Evolutionary conservation across 163 green algal genomes (phyloP).

Genomic region (Chlorella variabilis): DNA sequence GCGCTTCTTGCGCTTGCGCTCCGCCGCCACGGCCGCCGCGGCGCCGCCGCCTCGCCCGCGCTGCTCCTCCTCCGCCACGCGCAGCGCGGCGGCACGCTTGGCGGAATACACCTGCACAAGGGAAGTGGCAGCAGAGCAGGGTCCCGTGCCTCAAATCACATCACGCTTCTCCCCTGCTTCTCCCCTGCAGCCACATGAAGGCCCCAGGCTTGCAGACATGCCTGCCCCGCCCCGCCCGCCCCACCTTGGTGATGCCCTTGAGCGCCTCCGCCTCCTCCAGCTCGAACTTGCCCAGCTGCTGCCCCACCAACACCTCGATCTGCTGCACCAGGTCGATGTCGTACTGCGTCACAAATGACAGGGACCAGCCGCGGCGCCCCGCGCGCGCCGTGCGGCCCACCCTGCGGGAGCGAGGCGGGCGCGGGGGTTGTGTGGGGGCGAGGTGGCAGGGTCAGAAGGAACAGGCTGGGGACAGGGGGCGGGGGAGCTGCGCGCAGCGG

Average conservation of each 20-base stretch:
- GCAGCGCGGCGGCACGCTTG: constrained; percentile 42
- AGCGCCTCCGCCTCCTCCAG: constrained; percentile 81
- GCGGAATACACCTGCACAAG: constrained; percentile 54
- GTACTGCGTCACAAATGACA: constrained; percentile 91
- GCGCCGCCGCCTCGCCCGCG: constrained; percentile 9
- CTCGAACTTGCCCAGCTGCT: constrained; percentile 70
- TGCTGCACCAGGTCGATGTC: constrained; percentile 85
- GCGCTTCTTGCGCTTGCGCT: constrained; percentile 20
- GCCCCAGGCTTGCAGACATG: too few species aligned
- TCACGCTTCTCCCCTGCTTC: too few species aligned
- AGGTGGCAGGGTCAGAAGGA: neutral
- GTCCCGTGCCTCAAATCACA: too few species aligned
- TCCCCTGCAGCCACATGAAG: too few species aligned
- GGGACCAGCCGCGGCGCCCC: constrained; percentile 77
- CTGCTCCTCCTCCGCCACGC: constrained; percentile 49
- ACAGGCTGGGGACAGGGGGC: too few species aligned
- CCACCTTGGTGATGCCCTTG: constrained; percentile 79
- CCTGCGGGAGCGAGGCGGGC: constrained; percentile 22
- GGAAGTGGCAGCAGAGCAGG: too few species aligned
- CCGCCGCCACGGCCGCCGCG: constrained; percentile 4
- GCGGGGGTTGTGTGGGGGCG: neutral
- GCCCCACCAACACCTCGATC: constrained; percentile 83
- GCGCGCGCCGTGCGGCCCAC: constrained; percentile 88
- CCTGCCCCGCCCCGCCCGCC: neutral
- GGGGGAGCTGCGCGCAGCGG: too few species aligned